phyloP scores from a whole-genome alignment of 106 monocot genomes.

The Hemerocallis citrina region DNA sequence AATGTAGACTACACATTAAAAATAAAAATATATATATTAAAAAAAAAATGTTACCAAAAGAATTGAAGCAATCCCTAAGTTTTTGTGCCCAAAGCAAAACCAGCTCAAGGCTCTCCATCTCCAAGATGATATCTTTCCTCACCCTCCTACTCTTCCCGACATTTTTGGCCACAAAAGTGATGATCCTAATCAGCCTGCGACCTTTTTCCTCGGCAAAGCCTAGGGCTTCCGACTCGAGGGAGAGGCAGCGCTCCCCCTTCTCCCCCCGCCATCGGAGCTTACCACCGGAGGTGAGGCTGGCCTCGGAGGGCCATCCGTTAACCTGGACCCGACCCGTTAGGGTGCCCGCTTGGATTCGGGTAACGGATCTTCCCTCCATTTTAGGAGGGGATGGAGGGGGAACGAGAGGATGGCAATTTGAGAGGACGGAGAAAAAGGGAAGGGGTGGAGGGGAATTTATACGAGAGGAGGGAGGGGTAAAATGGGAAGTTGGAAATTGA shows the following conservation, averaged over 20 bases:
- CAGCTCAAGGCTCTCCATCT: constrained; percentile 31
- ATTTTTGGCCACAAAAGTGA: constrained; percentile 30
- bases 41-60: constrained; percentile 34
- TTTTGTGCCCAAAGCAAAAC: constrained; percentile 31
- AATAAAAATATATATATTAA: no score
- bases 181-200: constrained; percentile 28
- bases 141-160: no score
- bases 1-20: no score
- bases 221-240: constrained; percentile 54
- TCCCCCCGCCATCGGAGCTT: constrained; percentile 34
- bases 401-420: background rate
- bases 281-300: constrained; percentile 25
- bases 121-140: constrained; percentile 61
- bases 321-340: constrained; percentile 24
- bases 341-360: background rate
- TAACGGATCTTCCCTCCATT: background rate
- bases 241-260: constrained; percentile 24
- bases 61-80: constrained; percentile 38
- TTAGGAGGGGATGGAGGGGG: background rate
- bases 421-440: background rate
- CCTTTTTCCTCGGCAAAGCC: constrained; percentile 39
- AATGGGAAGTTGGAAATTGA: background rate
- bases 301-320: constrained; percentile 39
- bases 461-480: background rate
- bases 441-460: background rate